Evolutionary conservation across 1,284 basidiomycete species (phyloP).

Genomic region (Cryptococcus sp.): DNA sequence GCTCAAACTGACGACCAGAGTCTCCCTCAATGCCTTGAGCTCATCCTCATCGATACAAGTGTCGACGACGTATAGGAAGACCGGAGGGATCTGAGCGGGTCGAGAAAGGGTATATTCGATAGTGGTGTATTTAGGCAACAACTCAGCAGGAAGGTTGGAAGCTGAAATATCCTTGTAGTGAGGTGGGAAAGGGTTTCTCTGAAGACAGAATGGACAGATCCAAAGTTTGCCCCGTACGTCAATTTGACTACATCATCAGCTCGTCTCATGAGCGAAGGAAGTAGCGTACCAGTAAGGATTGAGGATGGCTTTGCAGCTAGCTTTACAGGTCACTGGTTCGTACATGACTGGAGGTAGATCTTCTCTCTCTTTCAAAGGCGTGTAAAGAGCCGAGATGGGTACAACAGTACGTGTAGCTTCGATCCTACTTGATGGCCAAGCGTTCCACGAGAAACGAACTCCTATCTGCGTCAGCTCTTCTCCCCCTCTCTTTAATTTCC

Average conservation of each 20-base stretch:
- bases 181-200: conserved; percentile 93
- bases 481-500: not conserved
- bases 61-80: conserved; percentile 96
- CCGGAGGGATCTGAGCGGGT: conserved; percentile 84
- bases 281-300: conserved; percentile 86
- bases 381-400: conserved; percentile 96
- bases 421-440: conserved; percentile 95
- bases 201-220: conserved; percentile 98
- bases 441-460: conserved; percentile 93
- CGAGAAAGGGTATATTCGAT: conserved; percentile 97
- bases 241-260: conserved; percentile 68
- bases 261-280: not conserved
- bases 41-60: conserved; percentile 96
- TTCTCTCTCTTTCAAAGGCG: conserved; percentile 88
- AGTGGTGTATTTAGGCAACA: conserved; percentile 96
- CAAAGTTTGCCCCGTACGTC: conserved; percentile 97
- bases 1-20: conserved; percentile 86
- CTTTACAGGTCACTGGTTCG: conserved; percentile 97
- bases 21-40: conserved; percentile 88
- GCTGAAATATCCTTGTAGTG: conserved; percentile 99
- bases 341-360: conserved; percentile 96
- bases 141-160: conserved; percentile 92
- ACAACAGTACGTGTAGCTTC: conserved; percentile 98
- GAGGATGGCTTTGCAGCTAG: conserved; percentile 92
- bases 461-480: conserved; percentile 51